Percentiles rank a stretch among this genome's conserved stretches.
phyloP scores from a whole-genome alignment of 495 filamentous ascomycete genomes.

The Penicillium fimorum region DNA sequence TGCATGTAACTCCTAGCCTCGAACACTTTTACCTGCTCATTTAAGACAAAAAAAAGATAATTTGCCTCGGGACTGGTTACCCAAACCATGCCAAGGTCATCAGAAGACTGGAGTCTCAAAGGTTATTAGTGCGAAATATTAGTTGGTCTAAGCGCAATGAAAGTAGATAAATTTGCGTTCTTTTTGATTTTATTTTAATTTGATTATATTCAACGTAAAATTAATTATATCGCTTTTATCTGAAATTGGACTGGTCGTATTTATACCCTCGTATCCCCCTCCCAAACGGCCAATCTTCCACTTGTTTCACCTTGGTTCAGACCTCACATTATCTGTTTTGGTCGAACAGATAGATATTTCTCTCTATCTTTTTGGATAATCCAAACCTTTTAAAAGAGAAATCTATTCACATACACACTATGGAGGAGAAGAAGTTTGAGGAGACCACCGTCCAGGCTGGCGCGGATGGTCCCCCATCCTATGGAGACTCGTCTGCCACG shows the following conservation, averaged over 20 bases:
- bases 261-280: background rate
- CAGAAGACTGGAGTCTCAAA: slow-evolving; percentile 5
- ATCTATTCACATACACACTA: slow-evolving; percentile 13
- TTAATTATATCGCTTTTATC: slow-evolving; percentile 3
- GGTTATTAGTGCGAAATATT: background rate
- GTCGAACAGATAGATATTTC: background rate
- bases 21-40: no score
- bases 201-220: background rate
- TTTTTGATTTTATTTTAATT: background rate
- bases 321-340: background rate
- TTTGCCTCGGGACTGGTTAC: background rate
- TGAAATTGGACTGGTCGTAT: background rate
- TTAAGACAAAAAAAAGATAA: background rate
- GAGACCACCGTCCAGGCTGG: slow-evolving; percentile 28
- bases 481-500: slow-evolving; percentile 40
- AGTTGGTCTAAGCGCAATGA: slow-evolving; percentile 8
- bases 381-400: background rate
- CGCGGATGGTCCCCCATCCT: slow-evolving; percentile 32
- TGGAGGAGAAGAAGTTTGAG: slow-evolving; percentile 41
- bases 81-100: slow-evolving; percentile 4
- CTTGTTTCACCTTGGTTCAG: background rate
- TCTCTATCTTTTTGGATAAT: background rate
- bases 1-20: background rate
- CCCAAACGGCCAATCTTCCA: background rate
- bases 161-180: background rate